Evolutionary conservation across 1,284 basidiomycete genomes (phyloP), one percentile per base, ranked within the genome.

Genomic region (Ceratobasidium sp.): DNA sequence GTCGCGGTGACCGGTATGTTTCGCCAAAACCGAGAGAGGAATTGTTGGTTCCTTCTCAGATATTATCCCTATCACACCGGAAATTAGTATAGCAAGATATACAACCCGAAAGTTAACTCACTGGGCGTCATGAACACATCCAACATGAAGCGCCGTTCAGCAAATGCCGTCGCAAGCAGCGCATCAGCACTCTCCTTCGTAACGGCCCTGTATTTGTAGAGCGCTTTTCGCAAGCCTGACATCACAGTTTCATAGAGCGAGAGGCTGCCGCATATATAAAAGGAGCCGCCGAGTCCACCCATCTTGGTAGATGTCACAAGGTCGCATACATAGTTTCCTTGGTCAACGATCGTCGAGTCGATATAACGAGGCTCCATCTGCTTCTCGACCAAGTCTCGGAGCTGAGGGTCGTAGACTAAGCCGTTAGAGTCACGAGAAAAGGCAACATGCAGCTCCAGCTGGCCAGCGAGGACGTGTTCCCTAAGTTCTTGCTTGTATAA

Each of bases 51-150:
- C 77, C 40, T 77, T 70, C 40, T 77, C 55, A 42, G 66, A 69
- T 39, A 77, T 77, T 2, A 70, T 46, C 42, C 77, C 55, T 71
- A 23, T 7, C 20, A 20, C 28, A 61, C 3, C n/a, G 44, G 18
- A 55, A 3, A 39, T 60, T 13, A 71, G 33, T 26, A 18, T 4
- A 10, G 42, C 51, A 4, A 20, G 53, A 6, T 56, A 42, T 40
- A 10, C 33, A n/a, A 26, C 40, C 7, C 18, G 44, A 28, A 18
- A 23, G 26, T 33, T 9, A 39, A 56, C 69, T 58, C 39, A 71
- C 69, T 23, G 33, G 77, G 77, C 5, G 77, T 77, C 77, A 77
- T 77, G 26, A 77, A 77, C 28, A 77, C 77, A 67, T 77, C 77
- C 2, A 77, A 53, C 77, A 77, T 77, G 39, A 67, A 77, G 39